Conservation (phyloP, 1,139 yeast species). For the Geotrichum aggregatum region DNA sequence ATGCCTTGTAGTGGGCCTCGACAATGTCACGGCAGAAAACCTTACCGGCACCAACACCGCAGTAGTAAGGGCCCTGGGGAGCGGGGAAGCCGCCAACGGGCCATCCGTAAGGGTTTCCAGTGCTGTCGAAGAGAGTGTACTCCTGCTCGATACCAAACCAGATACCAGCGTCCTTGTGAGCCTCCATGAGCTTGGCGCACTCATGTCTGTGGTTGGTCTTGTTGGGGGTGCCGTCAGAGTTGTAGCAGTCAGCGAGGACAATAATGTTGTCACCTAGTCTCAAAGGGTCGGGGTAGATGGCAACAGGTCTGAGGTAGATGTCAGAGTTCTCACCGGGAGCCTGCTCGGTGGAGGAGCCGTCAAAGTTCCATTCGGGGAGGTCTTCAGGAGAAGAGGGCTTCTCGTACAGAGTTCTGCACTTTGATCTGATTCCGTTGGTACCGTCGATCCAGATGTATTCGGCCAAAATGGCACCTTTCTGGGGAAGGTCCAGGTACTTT, state of each 20-base stretch:
- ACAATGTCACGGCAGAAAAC: constrained; percentile 96
- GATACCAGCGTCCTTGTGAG: constrained; percentile 76
- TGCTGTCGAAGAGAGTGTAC: constrained; percentile 91
- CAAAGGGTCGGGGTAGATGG: constrained; percentile 93
- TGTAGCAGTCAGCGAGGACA: constrained; percentile 94
- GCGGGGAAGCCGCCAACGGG: constrained; percentile 99
- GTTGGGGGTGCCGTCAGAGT: constrained; percentile 98
- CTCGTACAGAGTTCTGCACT: constrained; percentile 78
- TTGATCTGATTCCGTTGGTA: constrained; percentile 85
- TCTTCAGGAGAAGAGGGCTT: constrained; percentile 72
- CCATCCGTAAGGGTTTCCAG: constrained; percentile 92
- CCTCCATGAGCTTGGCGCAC: constrained; percentile 91
- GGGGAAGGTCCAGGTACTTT: constrained; percentile 80
- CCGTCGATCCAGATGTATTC: constrained; percentile 98
- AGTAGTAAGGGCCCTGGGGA: constrained; percentile 99
- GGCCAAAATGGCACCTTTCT: constrained; percentile 82
- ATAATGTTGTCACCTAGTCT: constrained; percentile 96
- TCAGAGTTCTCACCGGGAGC: constrained; percentile 98
- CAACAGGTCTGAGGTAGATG: constrained; percentile 87
- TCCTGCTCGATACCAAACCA: constrained; percentile 99
- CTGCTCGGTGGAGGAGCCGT: constrained; percentile 97
- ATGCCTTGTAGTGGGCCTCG: constrained; percentile 98
- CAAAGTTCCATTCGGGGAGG: constrained; percentile 98
- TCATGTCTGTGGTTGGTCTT: constrained; percentile 97
- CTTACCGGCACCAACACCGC: constrained; percentile 99